Evolutionary conservation across 2,329 filamentous ascomycete species (phyloP).

Genomic region (Zalaria obscura): DNA sequence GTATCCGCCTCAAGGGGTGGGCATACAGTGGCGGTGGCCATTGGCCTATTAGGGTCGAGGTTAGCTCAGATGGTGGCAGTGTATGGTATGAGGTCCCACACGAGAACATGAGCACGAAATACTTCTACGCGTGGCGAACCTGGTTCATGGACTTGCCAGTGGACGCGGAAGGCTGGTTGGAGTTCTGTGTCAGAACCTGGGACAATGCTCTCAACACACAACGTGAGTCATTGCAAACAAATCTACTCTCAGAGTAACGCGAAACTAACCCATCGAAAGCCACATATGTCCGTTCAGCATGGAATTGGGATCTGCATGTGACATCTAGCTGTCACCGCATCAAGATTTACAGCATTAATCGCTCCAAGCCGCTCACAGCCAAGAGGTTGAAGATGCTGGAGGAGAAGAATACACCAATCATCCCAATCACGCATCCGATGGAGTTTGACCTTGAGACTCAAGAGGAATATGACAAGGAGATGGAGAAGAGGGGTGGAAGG

Average conservation of each 20-base stretch:
- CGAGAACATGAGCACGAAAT: conserved; percentile 47
- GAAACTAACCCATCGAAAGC: conserved; percentile 15
- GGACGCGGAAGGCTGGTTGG: conserved; percentile 33
- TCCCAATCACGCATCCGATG: conserved; percentile 40
- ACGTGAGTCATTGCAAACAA: conserved; percentile 14
- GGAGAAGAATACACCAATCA: conserved; percentile 30
- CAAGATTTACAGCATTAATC: conserved; percentile 49
- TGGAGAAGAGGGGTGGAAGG: conserved; percentile 24
- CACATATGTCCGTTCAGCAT: conserved; percentile 26
- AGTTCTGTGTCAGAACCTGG: conserved; percentile 29
- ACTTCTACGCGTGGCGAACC: conserved; percentile 48
- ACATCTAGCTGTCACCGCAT: conserved; percentile 48
- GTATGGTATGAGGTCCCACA: conserved; percentile 50
- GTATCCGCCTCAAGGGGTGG: conserved; percentile 38
- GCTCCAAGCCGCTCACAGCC: conserved; percentile 31
- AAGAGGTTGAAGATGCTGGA: conserved; percentile 38
- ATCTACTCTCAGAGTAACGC: conserved; percentile 1
- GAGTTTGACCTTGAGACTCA: conserved; percentile 34
- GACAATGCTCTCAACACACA: conserved; percentile 33
- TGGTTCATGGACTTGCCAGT: conserved; percentile 51
- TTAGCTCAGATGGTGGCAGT: conserved; percentile 48
- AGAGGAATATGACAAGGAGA: conserved; percentile 33
- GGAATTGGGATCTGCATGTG: conserved; percentile 53
- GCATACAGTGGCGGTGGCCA: conserved; percentile 28
- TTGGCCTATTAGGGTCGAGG: conserved; percentile 46